Percentiles rank a stretch among this genome's conserved stretches.
Conservation (phyloP, 2,329 filamentous ascomycete species). For the Lasiodiplodia hormozganensis region DNA sequence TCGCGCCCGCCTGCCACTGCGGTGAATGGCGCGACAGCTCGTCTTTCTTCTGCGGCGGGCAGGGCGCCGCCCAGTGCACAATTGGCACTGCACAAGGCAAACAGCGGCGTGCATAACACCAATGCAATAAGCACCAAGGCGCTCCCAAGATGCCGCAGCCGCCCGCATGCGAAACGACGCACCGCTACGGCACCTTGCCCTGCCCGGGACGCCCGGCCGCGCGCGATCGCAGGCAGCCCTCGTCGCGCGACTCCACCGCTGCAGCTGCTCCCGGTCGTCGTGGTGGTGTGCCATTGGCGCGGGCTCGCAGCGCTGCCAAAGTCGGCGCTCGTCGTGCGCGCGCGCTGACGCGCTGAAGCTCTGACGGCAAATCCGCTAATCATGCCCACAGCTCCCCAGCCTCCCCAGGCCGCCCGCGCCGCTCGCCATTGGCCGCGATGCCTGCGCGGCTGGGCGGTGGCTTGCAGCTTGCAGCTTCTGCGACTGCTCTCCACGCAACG, state of each 20-base stretch:
- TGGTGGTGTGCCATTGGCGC: slow-evolving; percentile 18
- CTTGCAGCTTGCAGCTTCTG: slow-evolving; percentile 19
- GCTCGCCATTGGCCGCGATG: slow-evolving; percentile 24
- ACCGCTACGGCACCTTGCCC: slow-evolving; percentile 4
- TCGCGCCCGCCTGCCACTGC: neutral
- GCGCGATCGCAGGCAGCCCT: slow-evolving; percentile 13
- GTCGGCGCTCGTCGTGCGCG: slow-evolving; percentile 3
- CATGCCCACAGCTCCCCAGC: slow-evolving; percentile 22
- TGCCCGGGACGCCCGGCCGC: neutral
- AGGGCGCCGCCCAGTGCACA: slow-evolving; percentile 4
- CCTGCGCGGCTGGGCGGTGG: slow-evolving; percentile 19
- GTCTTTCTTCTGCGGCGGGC: neutral
- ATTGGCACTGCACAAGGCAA: neutral
- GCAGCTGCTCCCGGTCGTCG: slow-evolving; percentile 67
- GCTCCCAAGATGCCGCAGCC: slow-evolving; percentile 17
- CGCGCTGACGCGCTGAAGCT: slow-evolving; percentile 16
- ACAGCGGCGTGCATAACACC: slow-evolving; percentile 1
- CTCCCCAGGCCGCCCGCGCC: neutral
- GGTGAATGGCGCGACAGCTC: neutral
- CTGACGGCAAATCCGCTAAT: slow-evolving; percentile 26
- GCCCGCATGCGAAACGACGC: slow-evolving; percentile 15
- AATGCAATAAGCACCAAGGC: neutral
- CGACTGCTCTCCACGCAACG: slow-evolving; percentile 11
- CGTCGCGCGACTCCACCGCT: slow-evolving; percentile 57
- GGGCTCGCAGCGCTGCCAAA: neutral